Conservation (phyloP, 257 asterid genomes). For the Scutellaria barbata region DNA sequence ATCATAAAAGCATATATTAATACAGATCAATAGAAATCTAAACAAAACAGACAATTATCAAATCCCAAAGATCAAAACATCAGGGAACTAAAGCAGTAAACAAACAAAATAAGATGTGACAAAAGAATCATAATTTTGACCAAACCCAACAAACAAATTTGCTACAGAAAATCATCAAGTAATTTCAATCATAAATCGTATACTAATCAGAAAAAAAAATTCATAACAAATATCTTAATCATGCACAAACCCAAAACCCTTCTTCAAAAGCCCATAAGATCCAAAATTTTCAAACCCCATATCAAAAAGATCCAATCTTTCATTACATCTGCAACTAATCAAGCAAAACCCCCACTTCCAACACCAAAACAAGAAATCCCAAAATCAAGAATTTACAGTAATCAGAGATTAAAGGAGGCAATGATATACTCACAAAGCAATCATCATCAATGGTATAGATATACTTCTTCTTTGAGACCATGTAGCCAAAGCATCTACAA, state of each 20-base stretch:
- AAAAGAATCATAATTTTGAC: background rate
- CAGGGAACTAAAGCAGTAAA: background rate
- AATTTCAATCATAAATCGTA: background rate
- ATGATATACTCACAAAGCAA: conserved; percentile 68
- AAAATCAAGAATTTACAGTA: background rate
- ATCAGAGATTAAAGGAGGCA: background rate
- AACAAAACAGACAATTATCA: background rate
- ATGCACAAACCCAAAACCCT: conserved; percentile 27
- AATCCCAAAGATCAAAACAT: conserved; percentile 2
- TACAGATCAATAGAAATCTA: conserved; percentile 17
- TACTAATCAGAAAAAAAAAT: background rate
- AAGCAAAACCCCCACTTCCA: conserved; percentile 21
- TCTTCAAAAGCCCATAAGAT: conserved; percentile 27
- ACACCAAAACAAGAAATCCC: background rate
- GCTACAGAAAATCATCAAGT: background rate
- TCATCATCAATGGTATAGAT: conserved; percentile 82
- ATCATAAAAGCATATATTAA: background rate
- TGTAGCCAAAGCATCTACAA: conserved; percentile 75
- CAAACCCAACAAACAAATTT: background rate
- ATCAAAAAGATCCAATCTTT: conserved; percentile 15
- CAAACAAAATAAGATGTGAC: background rate
- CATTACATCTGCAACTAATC: conserved; percentile 11
- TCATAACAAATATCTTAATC: conserved; percentile 2
- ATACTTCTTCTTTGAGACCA: conserved; percentile 87
- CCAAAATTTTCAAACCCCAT: conserved; percentile 30